phyloP scores from a whole-genome alignment of 768 basidiomycete genomes.

The Psilocybe sp. region DNA sequence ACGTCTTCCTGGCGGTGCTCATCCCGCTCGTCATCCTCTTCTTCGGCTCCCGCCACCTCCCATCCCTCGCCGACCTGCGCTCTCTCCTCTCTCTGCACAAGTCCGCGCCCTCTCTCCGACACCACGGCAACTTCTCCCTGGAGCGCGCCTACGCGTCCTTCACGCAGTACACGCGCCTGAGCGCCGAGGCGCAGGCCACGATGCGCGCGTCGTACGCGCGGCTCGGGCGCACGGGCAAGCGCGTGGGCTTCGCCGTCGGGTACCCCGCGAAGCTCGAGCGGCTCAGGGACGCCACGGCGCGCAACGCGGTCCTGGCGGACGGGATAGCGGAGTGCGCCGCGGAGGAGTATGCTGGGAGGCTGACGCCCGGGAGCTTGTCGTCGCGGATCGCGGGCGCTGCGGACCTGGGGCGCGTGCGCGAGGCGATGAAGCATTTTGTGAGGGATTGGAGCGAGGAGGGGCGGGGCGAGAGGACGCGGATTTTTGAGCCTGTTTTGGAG shows the following conservation, averaged over 20 bases:
- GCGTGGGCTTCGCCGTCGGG: constrained; percentile 47
- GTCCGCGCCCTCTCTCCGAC: not conserved
- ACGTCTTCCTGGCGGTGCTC: constrained; percentile 33
- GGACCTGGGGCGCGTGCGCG: constrained; percentile 50
- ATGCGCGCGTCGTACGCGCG: constrained; percentile 43
- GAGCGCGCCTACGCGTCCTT: constrained; percentile 42
- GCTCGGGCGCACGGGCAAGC: constrained; percentile 44
- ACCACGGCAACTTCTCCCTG: constrained; percentile 39
- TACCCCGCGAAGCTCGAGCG: constrained; percentile 52
- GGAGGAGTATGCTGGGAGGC: constrained; percentile 14
- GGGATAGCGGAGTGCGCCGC: constrained; percentile 36
- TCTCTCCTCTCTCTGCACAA: constrained; percentile 22
- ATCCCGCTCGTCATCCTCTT: constrained; percentile 36
- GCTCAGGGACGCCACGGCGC: constrained; percentile 36
- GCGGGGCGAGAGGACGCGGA: constrained; percentile 45
- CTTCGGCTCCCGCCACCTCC: constrained; percentile 24
- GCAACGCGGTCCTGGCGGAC: constrained; percentile 36
- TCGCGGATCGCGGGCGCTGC: constrained; percentile 17
- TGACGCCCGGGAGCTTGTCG: constrained; percentile 11
- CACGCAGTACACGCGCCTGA: constrained; percentile 37
- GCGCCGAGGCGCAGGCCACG: constrained; percentile 34
- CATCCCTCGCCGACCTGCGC: constrained; percentile 23
- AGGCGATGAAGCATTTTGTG: constrained; percentile 66
- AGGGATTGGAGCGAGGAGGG: constrained; percentile 71
- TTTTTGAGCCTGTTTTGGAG: constrained; percentile 56